Base-by-base conservation (phyloP, 768 basidiomycete genomes). In the Amanita inopinata region DNA sequence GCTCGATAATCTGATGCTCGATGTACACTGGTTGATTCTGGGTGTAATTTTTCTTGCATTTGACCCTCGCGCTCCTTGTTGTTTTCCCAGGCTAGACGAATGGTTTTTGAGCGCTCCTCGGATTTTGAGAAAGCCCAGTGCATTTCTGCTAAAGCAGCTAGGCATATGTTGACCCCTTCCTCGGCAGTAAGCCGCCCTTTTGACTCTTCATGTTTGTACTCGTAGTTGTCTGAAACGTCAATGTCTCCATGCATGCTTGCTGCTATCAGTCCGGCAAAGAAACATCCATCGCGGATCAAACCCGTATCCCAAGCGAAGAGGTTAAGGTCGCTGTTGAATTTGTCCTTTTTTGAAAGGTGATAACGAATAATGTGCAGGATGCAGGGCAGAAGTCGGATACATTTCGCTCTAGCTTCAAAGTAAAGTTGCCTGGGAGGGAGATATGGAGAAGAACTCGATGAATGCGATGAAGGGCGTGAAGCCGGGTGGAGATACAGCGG, bases 291-390 rank as follows among this genome's bases (percentile, higher is more conserved):
- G 14, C 86, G 76, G 40, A 92, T 78, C 3, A 93, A 70, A 14
- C 83, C 82, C 1, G 89, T 76, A 56, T 97, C 92, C 70, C 83
- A 93, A 51, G 71, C 71, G 55, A 96, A 90, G 51, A 94, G 74
- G 9, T 68, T 67, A 15, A 59, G 51, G 12, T 52, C 54, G 28
- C 60, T 57, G 12, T 45, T 48, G 28, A 51, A 53, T 15, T 57
- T 57, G 39, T 51, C 32, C 15, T 3, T 20, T 34, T 34, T 52
- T 3, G 66, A 60, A 4, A 76, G 54, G 50, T 79, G 74, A 4
- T 61, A 61, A 47, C 73, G 71, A 23, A 82, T 57, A 46, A 77
- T 72, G 38, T 65, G 60, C 22, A 76, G 60, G 10, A 78, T 64
- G 9, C 57, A 52, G 3, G 78, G 76, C 15, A 80, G 69, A 14